Conservation (phyloP, 306 rosid genomes). For the Cucurbita argyrosperma region DNA sequence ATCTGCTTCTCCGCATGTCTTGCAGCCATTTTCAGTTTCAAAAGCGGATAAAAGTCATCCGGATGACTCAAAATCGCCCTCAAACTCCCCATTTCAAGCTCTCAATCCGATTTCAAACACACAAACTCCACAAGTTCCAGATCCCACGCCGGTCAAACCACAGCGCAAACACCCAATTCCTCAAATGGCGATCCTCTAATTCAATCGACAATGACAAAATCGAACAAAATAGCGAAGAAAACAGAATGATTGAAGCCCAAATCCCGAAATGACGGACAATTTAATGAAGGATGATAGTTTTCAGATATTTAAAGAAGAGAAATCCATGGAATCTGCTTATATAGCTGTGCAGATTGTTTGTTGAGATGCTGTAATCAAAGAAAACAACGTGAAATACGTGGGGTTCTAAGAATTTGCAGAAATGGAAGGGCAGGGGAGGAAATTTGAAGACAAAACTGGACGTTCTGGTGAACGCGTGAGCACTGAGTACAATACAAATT, state of each 20-base stretch:
- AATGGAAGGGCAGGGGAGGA: not conserved
- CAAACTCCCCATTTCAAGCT: constrained; percentile 48
- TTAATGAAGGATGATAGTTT: not conserved
- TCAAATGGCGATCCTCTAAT: not conserved
- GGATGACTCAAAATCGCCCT: constrained; percentile 63
- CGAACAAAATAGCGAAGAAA: not conserved
- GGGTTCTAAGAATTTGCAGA: not conserved
- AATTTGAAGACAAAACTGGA: not conserved
- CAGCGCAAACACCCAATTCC: not conserved
- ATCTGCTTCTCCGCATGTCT: constrained; percentile 84
- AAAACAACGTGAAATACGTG: constrained; percentile 1
- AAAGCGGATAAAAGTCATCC: constrained; percentile 64
- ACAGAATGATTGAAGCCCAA: not conserved
- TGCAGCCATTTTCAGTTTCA: constrained; percentile 70
- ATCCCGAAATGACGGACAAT: not conserved
- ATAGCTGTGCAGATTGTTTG: not conserved
- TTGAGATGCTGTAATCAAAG: not conserved
- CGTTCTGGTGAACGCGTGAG: not conserved
- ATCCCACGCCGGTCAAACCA: not conserved
- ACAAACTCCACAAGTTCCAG: constrained; percentile 1
- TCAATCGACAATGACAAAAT: not conserved
- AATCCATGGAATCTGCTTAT: not conserved
- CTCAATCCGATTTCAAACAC: not conserved
- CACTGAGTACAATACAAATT: not conserved
- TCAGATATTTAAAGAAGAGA: not conserved